Conservation (phyloP, 129 eudicot genomes). For the Artemisia tridentata region DNA sequence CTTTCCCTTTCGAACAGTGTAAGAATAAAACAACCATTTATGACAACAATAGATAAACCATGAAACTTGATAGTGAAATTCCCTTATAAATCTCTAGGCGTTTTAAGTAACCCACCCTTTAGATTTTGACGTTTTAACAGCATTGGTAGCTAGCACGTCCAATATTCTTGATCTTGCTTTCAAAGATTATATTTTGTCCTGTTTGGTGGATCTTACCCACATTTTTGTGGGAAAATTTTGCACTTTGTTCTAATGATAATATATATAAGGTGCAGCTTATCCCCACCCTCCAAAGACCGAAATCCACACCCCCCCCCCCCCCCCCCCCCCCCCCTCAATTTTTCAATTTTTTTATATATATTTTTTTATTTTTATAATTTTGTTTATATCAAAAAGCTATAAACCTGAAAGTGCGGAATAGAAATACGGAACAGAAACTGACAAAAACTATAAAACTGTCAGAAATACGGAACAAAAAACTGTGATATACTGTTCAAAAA, state of each 20-base stretch:
- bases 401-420: no score
- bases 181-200: conserved; percentile 19
- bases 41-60: conserved; percentile 18
- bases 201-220: conserved; percentile 24
- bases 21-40: conserved; percentile 21
- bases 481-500: no score
- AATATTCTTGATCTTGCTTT: conserved; percentile 33
- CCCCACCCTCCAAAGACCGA: no score
- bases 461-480: no score
- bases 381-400: no score
- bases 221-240: not conserved
- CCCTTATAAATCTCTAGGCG: not conserved
- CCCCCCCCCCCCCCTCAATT: no score
- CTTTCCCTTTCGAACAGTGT: conserved; percentile 17
- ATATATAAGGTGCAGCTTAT: no score
- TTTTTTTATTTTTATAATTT: no score
- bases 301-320: no score
- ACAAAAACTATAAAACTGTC: no score
- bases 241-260: not conserved
- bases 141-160: conserved; percentile 18
- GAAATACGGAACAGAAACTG: no score
- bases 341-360: no score
- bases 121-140: conserved; percentile 36
- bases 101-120: conserved; percentile 21
- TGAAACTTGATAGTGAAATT: conserved; percentile 16